Conservation (phyloP, 2,329 filamentous ascomycete genomes). For the Reticulascus tulasneorum region DNA sequence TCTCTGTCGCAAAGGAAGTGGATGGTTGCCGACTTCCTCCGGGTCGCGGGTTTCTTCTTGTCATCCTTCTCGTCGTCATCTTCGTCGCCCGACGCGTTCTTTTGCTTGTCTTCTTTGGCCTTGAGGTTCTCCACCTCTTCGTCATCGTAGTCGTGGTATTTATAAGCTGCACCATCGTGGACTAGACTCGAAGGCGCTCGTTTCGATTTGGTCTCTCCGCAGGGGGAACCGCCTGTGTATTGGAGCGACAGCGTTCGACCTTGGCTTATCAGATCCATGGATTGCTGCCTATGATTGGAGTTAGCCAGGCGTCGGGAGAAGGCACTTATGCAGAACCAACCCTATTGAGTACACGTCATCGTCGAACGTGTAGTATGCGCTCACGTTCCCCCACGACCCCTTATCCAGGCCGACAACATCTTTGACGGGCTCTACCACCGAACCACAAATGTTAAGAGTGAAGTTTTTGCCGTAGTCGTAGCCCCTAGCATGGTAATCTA, state of each 20-base stretch:
- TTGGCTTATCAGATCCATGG: constrained; percentile 50
- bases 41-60: constrained; percentile 24
- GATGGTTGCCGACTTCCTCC: constrained; percentile 78
- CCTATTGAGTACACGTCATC: constrained; percentile 72
- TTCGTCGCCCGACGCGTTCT: constrained; percentile 22
- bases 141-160: constrained; percentile 27
- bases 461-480: constrained; percentile 80
- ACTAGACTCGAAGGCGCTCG: constrained; percentile 21
- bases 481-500: constrained; percentile 62
- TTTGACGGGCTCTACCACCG: constrained; percentile 64
- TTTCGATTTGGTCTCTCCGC: constrained; percentile 46
- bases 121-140: constrained; percentile 21
- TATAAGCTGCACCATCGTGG: constrained; percentile 20
- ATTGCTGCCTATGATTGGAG: constrained; percentile 43
- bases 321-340: constrained; percentile 39
- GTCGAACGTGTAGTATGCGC: constrained; percentile 68
- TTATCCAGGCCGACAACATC: constrained; percentile 62
- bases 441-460: constrained; percentile 75
- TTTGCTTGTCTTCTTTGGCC: constrained; percentile 17
- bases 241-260: constrained; percentile 74
- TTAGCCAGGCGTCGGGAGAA: not conserved
- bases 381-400: constrained; percentile 65
- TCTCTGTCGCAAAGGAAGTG: constrained; percentile 92
- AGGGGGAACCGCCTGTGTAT: constrained; percentile 74
- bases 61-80: constrained; percentile 31